Evolutionary conservation across 257 asterid genomes (phyloP).

Genomic region (Nicotiana obtusifolia): DNA sequence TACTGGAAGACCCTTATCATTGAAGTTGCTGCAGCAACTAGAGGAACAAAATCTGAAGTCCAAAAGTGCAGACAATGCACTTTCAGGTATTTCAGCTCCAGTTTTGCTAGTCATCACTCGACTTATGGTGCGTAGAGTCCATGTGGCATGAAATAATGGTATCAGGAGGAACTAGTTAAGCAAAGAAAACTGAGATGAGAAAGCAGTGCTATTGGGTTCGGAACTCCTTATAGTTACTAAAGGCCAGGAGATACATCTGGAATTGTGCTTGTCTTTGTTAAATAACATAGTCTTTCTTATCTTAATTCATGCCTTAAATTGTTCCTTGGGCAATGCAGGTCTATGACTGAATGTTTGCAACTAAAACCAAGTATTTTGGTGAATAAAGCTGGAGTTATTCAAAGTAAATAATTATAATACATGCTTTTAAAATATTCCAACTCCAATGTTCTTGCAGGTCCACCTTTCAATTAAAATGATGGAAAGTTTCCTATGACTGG

Average conservation of each 20-base stretch:
- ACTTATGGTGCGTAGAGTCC: background rate
- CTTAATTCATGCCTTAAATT: background rate
- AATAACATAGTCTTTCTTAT: background rate
- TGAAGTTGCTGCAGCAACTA: slow-evolving; percentile 79
- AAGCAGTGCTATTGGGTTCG: background rate
- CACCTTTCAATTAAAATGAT: background rate
- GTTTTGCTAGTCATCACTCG: background rate
- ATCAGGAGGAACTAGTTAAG: background rate
- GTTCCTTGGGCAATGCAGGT: background rate
- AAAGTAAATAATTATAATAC: background rate
- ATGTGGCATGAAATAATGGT: background rate
- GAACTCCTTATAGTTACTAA: background rate
- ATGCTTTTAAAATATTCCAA: background rate
- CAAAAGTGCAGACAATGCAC: slow-evolving; percentile 39
- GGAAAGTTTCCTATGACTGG: background rate
- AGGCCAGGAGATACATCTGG: background rate
- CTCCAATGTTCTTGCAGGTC: background rate
- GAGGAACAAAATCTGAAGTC: slow-evolving; percentile 64
- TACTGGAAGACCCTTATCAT: slow-evolving; percentile 85
- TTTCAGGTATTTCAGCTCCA: slow-evolving; percentile 44
- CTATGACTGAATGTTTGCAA: background rate
- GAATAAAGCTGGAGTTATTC: background rate
- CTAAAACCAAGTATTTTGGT: background rate
- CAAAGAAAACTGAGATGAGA: background rate
- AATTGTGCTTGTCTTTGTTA: background rate